Conservation (phyloP, 225 moss, liverwort and hornwort genomes). For the Marchantia paleacea region DNA sequence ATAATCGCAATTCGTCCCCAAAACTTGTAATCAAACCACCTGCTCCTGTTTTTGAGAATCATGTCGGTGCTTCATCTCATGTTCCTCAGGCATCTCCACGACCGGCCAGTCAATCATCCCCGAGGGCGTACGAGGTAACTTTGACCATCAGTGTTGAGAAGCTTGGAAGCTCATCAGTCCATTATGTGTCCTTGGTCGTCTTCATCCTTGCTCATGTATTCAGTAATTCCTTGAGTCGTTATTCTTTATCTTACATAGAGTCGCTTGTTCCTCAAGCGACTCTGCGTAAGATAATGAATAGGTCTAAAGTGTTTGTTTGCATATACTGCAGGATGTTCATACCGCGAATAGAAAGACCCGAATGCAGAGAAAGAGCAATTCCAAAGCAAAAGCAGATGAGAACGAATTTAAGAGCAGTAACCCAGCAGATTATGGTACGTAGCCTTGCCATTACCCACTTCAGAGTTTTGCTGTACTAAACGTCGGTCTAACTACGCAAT, state of each 20-base stretch:
- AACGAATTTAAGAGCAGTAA: conserved; percentile 7
- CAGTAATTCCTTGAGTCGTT: too few relatives aligned
- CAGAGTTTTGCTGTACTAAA: neutral
- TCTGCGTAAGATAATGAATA: neutral
- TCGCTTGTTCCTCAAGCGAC: too few relatives aligned
- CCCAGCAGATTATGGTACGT: conserved; percentile 24
- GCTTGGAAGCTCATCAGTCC: too few relatives aligned
- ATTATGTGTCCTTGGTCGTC: too few relatives aligned
- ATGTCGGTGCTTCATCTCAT: conserved; percentile 24
- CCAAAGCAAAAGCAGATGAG: conserved; percentile 25
- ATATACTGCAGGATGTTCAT: conserved; percentile 31
- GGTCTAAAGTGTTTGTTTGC: neutral
- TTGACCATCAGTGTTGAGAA: too few relatives aligned
- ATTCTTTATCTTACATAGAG: too few relatives aligned
- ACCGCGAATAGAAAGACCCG: conserved; percentile 22
- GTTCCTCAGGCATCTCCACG: conserved; percentile 7
- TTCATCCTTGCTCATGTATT: too few relatives aligned
- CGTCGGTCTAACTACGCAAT: too few relatives aligned
- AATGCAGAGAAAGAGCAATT: conserved; percentile 40
- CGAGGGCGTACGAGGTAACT: conserved; percentile 21
- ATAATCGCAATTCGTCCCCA: conserved; percentile 5
- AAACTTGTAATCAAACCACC: conserved; percentile 5
- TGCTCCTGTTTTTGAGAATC: conserved; percentile 10
- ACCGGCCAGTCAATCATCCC: neutral
- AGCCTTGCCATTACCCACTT: neutral